Base-by-base conservation (phyloP, 441 rosid species). In the Populus hybrid region DNA sequence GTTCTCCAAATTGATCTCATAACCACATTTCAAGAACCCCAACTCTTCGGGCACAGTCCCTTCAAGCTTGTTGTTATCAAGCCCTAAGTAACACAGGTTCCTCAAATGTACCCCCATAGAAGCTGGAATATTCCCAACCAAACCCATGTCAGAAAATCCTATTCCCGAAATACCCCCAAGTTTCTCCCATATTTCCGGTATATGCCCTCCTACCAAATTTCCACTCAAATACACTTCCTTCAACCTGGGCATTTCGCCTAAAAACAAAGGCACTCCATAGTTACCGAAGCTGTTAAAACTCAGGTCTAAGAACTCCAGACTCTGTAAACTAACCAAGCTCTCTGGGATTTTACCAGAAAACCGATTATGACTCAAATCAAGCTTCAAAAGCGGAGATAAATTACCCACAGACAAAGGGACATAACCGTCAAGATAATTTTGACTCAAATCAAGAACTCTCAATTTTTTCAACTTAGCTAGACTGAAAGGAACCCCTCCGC, bases 1-100 rank as follows among this genome's bases (percentile, higher is more conserved):
- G 85, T 90, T 89, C 84, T 90, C 91, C 80, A 90, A 81, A 75
- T 89, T 88, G 81, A 90, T 88, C 79, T 90, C 96, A 7, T 73
- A 72, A 1, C 65, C 83, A 68, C 73, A 84, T 2, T 86, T 85
- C 74, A 88, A 40, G 57, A 68, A 24, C 11, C 87, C 89, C 23
- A 91, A 73, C 80, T 87, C 90, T 71, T 78, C 75, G 0, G 92
- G 91, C 79, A 90, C 82, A 53, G 78, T 7, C 35, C 96, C 91
- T 78, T 84, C 78, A 76, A 91, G 92, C 42, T 75, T 87, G 81
- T 89, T 91, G 81, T 88, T 84, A 42, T 90, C 91, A 5, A 90
- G 89, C 34, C 91, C 83, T 28, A 91, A 57, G 75, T 82, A 88
- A 73, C 85, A 76, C 59, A 90, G 73, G 8, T 79, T 88, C 69